phyloP scores from a whole-genome alignment of 495 filamentous ascomycete genomes.

The Hypomontagnella submonticulosa region DNA sequence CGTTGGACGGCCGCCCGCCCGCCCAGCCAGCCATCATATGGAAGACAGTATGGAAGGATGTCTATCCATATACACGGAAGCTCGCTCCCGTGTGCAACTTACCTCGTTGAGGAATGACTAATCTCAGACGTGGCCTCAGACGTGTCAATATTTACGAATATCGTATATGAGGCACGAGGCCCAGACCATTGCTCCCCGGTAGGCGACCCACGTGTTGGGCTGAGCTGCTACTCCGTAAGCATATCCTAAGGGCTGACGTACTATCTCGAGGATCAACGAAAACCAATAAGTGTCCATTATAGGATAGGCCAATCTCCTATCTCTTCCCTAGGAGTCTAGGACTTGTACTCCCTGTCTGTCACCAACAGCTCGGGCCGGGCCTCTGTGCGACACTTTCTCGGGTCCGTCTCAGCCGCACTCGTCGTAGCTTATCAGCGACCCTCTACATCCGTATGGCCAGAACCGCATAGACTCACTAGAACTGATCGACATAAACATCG shows the following conservation, averaged over 20 bases:
- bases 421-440: background rate
- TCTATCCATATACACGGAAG: conserved; percentile 19
- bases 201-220: conserved; percentile 27
- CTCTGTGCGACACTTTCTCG: background rate
- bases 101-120: conserved; percentile 10
- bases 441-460: background rate
- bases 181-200: background rate
- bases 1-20: conserved; percentile 6
- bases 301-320: no score
- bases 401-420: conserved; percentile 1
- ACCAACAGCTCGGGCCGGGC: conserved; percentile 2
- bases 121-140: background rate
- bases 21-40: conserved; percentile 22
- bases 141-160: conserved; percentile 7
- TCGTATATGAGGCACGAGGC: background rate
- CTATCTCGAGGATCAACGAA: conserved; percentile 1
- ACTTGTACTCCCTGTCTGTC: background rate
- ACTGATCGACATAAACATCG: no score
- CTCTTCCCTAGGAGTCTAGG: no score
- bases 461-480: background rate
- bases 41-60: conserved; percentile 14
- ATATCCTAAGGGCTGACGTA: conserved; percentile 14
- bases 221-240: conserved; percentile 4
- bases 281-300: background rate
- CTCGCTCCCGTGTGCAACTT: conserved; percentile 27